Evolutionary conservation across 805 yeast species (phyloP), one percentile per base, ranked within the genome.

Genomic region (Blastobotrys robertii): DNA sequence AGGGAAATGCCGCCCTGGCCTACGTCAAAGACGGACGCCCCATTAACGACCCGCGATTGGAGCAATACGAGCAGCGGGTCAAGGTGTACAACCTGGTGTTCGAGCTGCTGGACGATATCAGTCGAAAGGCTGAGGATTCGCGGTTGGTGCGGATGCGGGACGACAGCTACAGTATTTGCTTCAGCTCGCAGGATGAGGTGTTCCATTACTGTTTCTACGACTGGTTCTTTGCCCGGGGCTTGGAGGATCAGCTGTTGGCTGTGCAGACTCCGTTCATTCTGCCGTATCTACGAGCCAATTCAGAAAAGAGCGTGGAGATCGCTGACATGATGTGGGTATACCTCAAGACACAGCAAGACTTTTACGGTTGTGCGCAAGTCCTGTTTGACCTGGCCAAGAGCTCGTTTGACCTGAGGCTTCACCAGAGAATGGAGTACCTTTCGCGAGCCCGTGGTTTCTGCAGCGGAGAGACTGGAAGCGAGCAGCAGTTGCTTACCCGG

Each of bases 371-470:
- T n/a, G 95, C 97, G 0, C 75, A 75, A 50, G 82, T 84, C 15
- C 67, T 86, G 39, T 82, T 81, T 54, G 72, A 76, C 4, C 66
- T 92, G 44, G 81, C 96, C 0, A 66, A 78, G 14, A 81, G 94
- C 12, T 80, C 77, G 41, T 85, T 86, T 59, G 72, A 73, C 8
- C 68, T 90, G 39, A 65, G 73, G 31, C 70, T 90, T 45, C 71
- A 74, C 32, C 80, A 81, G 54, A 74, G 98, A 58, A 81, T 90
- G 36, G 96, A 88, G 62, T 86, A 74, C 58, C 68, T 92, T 43
- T 84, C 97, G 1, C 74, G 97, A 51, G 97, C 97, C 1, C 83
- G 82, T 60, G 95, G 95, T 2, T 87, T 85, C 66, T 83, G 95
- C 57, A 82, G 95, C 60, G 78, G 74, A 37, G 77, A 87, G 48